Conservation (phyloP, 108 stramenopile species). For the Chaetoceros muelleri region DNA sequence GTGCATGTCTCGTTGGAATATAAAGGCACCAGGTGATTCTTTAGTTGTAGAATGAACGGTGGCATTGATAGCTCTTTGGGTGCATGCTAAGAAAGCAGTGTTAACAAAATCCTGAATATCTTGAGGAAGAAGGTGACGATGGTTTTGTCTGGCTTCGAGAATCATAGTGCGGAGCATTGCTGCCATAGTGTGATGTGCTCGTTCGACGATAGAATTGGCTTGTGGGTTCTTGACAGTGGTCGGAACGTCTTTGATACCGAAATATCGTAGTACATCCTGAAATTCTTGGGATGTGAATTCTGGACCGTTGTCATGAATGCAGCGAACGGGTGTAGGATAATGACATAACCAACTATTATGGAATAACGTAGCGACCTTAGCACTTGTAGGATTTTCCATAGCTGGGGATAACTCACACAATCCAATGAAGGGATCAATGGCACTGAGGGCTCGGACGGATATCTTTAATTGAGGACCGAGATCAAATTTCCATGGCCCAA, state of each 20-base stretch:
- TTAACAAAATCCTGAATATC: too few relatives aligned
- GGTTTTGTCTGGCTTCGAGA: constrained; percentile 18
- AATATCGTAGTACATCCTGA: constrained; percentile 8
- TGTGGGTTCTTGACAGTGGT: constrained; percentile 24
- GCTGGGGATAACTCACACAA: neutral
- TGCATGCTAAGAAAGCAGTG: too few relatives aligned
- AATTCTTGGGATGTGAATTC: constrained; percentile 16
- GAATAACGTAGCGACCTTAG: constrained; percentile 3
- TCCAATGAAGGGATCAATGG: too few relatives aligned
- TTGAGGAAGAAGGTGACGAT: too few relatives aligned
- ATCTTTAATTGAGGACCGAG: constrained; percentile 4
- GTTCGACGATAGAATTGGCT: constrained; percentile 22
- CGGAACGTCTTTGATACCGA: constrained; percentile 13
- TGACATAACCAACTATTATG: constrained; percentile 21
- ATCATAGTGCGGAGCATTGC: constrained; percentile 16
- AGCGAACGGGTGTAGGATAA: too few relatives aligned
- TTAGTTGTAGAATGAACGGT: too few relatives aligned
- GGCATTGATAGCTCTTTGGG: too few relatives aligned
- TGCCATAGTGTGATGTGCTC: constrained; percentile 10
- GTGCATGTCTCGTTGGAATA: too few relatives aligned
- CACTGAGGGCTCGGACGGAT: neutral
- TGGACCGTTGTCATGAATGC: too few relatives aligned
- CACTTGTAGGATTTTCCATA: too few relatives aligned
- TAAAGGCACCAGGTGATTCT: too few relatives aligned
- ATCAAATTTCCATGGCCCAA: constrained; percentile 28